Base-by-base conservation (phyloP, 345 rosid species). In the Acer saccharum region DNA sequence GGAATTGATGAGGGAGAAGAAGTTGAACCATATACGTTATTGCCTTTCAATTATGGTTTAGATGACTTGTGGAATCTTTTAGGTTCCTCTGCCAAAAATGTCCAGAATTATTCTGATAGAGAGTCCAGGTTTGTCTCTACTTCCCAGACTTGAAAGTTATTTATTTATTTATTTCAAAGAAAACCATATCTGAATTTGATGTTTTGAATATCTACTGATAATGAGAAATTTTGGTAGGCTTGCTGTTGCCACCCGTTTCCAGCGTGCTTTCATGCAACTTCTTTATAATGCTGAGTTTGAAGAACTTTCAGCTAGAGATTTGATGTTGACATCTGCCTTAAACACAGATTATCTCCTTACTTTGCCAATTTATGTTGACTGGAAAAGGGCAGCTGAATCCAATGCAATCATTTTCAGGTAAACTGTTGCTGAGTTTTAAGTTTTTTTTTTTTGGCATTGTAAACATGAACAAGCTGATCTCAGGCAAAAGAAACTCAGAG, bases 261-360 rank as follows among this genome's bases (percentile, higher is more conserved):
- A 93, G 89, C 93, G 88, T 78, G 86, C 92, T 86, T 95, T 92
- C 81, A 92, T 93, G 97, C 96, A 85, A 86, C 98, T 95, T 76
- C 98, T 95, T 18, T 66, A 77, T 63, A 81, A 84, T 83, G 99
- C 98, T 60, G 93, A 91, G 85, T 95, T 93, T 83, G 91, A 93
- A 85, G 99, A 95, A 83, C 88, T 95, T 78, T 95, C 99, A 20
- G 90, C 90, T 62, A 79, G 81, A 81, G 99, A 95, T 88, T 89
- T 95, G 91, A 88, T 82, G 84, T 82, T 95, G 85, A 88, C 98
- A 8, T 92, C 95, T 10, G 93, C 98, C 73, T 84, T 95, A 78
- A 95, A 93, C 74, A 87, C 97, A 0, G 99, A 95, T 80, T 95
- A 93, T 85, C 98, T 95, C 77, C 96, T 95, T 76, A 95, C 93